These are phyloP conservation scores for Schizothecium vesticola DNA, from an alignment of 495 filamentous ascomycete species.

Conservation along the genomic window DNA sequence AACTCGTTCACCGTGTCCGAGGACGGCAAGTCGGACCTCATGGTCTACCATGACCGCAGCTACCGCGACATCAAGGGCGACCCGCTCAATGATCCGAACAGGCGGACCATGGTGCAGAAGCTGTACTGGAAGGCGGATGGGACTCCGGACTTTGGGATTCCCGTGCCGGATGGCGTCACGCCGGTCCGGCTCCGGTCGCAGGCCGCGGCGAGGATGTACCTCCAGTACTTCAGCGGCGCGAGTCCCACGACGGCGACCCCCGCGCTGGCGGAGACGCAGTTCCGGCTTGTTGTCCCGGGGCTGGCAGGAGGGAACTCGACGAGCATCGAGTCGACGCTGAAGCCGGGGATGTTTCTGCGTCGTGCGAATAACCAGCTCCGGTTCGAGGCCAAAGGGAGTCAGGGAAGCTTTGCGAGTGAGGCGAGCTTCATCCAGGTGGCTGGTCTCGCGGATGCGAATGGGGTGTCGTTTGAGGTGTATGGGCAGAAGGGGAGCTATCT, in stretches of 20 bases:
- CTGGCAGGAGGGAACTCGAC: conserved; percentile 15
- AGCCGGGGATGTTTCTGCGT: conserved; percentile 17
- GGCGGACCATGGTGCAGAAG: conserved; percentile 46
- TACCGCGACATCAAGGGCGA: conserved; percentile 33
- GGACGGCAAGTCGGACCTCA: conserved; percentile 44
- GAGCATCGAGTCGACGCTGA: conserved; percentile 20
- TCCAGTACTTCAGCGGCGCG: conserved; percentile 1
- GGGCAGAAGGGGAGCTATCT: conserved; percentile 13
- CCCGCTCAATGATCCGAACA: conserved; percentile 36
- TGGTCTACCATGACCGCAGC: conserved; percentile 46
- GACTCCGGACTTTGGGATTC: conserved; percentile 42
- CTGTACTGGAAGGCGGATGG: conserved; percentile 43
- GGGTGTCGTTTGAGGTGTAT: conserved; percentile 17
- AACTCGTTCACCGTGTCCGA: conserved; percentile 49
- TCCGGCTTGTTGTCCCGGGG: conserved; percentile 15
- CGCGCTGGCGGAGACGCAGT: conserved; percentile 16
- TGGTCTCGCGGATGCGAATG: conserved; percentile 13
- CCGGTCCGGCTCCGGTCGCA: conserved; percentile 11
- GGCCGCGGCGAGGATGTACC: not conserved
- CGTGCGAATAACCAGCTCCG: conserved; percentile 1
- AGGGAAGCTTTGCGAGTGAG: conserved; percentile 5
- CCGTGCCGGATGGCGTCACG: conserved; percentile 22
- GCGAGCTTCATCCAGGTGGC: conserved; percentile 17
- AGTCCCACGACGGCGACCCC: not conserved
- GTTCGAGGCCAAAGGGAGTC: conserved; percentile 10